Conservation (phyloP, 1,284 basidiomycete genomes). For the Papiliotrema fonsecae region DNA sequence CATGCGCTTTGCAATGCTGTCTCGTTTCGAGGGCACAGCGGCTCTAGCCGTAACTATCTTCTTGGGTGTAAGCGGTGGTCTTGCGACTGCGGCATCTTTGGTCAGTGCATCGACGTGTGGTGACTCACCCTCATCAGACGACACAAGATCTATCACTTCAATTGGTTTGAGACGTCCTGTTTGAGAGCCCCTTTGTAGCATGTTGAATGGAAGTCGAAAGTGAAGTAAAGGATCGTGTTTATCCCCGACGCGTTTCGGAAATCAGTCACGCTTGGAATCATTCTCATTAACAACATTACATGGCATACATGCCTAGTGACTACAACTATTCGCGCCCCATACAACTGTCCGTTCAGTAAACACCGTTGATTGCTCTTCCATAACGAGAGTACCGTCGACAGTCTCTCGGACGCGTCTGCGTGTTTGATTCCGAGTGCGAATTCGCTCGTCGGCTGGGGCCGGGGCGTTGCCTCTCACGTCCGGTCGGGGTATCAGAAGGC, state of each 20-base stretch:
- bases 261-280: background rate
- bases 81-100: too few species aligned
- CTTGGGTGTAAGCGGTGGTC: too few species aligned
- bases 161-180: background rate
- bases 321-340: too few species aligned
- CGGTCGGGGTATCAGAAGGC: background rate
- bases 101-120: too few species aligned
- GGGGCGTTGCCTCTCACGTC: background rate
- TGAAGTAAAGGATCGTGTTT: background rate
- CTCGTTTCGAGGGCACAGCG: too few species aligned
- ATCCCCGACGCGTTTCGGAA: too few species aligned
- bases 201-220: too few species aligned
- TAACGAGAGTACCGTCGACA: slow-evolving; percentile 12
- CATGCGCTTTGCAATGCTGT: too few species aligned
- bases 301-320: too few species aligned
- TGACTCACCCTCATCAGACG: background rate
- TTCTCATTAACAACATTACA: too few species aligned
- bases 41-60: too few species aligned
- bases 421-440: slow-evolving; percentile 8
- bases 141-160: background rate
- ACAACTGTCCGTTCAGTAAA: slow-evolving; percentile 15
- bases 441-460: slow-evolving; percentile 10
- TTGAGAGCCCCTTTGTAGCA: background rate
- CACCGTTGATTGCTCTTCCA: slow-evolving; percentile 18
- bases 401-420: slow-evolving; percentile 10